Base-by-base conservation (phyloP, 139 green algal genomes). In the Closterium sp. region DNA sequence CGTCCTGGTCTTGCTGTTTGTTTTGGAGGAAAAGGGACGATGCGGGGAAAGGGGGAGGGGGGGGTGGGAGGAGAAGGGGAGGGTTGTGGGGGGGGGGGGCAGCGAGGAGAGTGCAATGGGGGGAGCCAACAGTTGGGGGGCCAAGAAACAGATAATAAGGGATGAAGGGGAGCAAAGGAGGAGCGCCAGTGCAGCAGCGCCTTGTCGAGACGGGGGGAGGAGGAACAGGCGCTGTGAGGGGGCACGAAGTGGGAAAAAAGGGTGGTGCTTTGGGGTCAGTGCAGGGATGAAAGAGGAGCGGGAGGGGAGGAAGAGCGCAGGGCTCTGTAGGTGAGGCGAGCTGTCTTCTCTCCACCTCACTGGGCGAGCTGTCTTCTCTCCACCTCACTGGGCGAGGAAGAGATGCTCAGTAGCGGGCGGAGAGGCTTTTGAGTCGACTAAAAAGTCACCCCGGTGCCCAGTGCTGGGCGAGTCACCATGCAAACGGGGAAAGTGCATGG, bases 181-280 rank as follows among this genome's bases (percentile, higher is more conserved):
- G 95, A 94, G 88, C 97, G 96, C 97, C 97, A 98, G 92, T 99
- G 96, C 94, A 98, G 93, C 94, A 97, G 90, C 7, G 87, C 97
- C 84, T 96, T 94, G 96, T 99, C n/a, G n/a, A n/a, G n/a, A n/a
- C n/a, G n/a, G n/a, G n/a, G n/a, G 64, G 64, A 10, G 64, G 64
- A 16, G 64, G 64, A 10, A 83, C 64, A 83, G 64, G 64, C 64
- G 12, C n/a, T n/a, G n/a, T n/a, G n/a, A n/a, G n/a, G n/a, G n/a
- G n/a, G n/a, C n/a, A n/a, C n/a, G n/a, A n/a, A n/a, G n/a, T n/a
- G n/a, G n/a, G n/a, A n/a, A n/a, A n/a, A n/a, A n/a, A 16, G 12
- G 38, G 9, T 66, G 38, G 12, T 66, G 38, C 9, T 6, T 66
- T 66, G 38, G 4, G 38, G 38, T 1, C 4, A 10, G 38, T 8